Evolutionary conservation across 2,329 filamentous ascomycete genomes (phyloP).

Genomic region (Sclerotinia glacialis): DNA sequence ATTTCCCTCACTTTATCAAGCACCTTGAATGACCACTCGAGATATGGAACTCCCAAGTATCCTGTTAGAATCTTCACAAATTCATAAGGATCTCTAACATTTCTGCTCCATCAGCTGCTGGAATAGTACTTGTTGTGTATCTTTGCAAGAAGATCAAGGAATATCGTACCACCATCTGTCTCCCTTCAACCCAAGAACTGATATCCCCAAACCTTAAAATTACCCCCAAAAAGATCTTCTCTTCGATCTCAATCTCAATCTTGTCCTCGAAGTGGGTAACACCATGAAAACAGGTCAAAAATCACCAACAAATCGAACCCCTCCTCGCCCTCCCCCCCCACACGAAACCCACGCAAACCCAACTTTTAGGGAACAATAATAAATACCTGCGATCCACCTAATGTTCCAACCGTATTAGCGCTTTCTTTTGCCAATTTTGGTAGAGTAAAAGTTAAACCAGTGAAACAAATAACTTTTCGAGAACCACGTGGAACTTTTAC

Average conservation of each 20-base stretch:
- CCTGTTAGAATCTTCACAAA: background rate
- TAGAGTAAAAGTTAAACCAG: background rate
- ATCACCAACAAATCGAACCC: background rate
- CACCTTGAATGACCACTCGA: background rate
- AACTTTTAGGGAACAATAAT: background rate
- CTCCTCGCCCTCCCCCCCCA: no score
- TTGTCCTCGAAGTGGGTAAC: background rate
- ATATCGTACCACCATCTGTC: background rate
- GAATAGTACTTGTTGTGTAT: background rate
- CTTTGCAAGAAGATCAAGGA: background rate
- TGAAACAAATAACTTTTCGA: no score
- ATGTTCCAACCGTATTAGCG: background rate
- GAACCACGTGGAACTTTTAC: background rate
- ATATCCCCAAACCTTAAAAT: background rate
- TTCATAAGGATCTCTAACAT: background rate
- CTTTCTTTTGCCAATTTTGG: background rate
- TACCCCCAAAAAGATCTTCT: slow-evolving; percentile 7
- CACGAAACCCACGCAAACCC: no score
- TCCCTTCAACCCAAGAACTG: background rate
- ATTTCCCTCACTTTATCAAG: background rate
- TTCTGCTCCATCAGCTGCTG: background rate
- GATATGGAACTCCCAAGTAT: background rate
- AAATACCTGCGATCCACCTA: background rate
- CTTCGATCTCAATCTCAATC: background rate
- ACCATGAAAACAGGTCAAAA: background rate